Conservation (phyloP, 2,329 filamentous ascomycete genomes). For the Pseudocercospora crystallina region DNA sequence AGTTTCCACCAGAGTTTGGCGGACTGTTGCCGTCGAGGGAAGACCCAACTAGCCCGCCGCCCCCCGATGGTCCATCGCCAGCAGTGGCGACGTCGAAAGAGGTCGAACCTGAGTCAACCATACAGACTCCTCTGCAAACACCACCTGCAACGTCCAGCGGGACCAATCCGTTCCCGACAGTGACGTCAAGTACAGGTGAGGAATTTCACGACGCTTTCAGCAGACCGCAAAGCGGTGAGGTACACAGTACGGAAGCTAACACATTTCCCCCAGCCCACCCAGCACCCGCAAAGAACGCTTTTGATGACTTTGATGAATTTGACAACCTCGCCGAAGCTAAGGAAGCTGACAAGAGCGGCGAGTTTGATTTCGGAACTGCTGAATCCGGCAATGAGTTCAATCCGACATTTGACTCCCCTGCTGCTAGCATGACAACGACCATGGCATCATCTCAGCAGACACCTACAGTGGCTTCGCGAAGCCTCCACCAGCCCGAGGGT, state of each 20-base stretch:
- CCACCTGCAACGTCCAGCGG: conserved; percentile 11
- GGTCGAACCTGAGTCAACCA: conserved; percentile 9
- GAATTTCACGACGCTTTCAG: too few relatives aligned
- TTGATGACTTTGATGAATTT: conserved; percentile 77
- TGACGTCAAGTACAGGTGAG: neutral
- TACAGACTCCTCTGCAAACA: conserved; percentile 14
- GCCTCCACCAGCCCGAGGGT: conserved; percentile 16
- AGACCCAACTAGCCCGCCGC: conserved; percentile 44
- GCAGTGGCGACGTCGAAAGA: conserved; percentile 15
- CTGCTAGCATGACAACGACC: conserved; percentile 49
- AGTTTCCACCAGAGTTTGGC: conserved; percentile 56
- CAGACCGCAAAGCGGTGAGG: too few relatives aligned
- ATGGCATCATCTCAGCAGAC: conserved; percentile 43
- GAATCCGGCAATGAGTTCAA: conserved; percentile 73
- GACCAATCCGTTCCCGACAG: conserved; percentile 8
- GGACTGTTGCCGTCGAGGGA: conserved; percentile 57
- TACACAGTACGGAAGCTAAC: too few relatives aligned
- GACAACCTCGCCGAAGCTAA: conserved; percentile 82
- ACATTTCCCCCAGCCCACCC: conserved; percentile 1
- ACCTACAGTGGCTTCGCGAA: conserved; percentile 32
- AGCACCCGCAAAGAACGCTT: conserved; percentile 52
- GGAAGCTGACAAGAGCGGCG: conserved; percentile 69
- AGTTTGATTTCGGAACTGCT: conserved; percentile 67
- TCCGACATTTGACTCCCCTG: conserved; percentile 71
- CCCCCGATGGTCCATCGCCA: conserved; percentile 6